phyloP scores from a whole-genome alignment of 2,329 filamentous ascomycete species.

The Seiridium unicorne region DNA sequence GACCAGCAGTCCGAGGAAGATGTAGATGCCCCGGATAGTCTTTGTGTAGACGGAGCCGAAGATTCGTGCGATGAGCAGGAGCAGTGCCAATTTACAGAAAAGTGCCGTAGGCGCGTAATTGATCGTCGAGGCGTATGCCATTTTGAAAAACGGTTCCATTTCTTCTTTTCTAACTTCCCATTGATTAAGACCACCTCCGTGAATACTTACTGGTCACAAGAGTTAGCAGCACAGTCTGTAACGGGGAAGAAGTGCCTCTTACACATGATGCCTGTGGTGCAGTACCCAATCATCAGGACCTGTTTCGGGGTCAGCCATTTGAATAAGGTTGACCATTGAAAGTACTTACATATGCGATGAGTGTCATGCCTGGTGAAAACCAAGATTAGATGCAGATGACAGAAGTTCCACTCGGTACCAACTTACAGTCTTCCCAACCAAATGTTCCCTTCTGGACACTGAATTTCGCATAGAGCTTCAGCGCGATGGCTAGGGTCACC shows the following conservation, averaged over 20 bases:
- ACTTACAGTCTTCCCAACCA: constrained; percentile 26
- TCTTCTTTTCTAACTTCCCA: constrained; percentile 28
- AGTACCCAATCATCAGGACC: constrained; percentile 24
- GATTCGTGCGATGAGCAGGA: constrained; percentile 40
- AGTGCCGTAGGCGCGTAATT: constrained; percentile 44
- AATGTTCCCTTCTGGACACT: constrained; percentile 14
- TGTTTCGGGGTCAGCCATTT: no score
- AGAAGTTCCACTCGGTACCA: no score
- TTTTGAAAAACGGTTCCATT: constrained; percentile 32
- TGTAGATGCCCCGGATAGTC: constrained; percentile 34
- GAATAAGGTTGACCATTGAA: no score
- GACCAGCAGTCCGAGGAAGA: constrained; percentile 34
- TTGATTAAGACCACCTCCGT: constrained; percentile 34
- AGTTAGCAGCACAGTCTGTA: not conserved
- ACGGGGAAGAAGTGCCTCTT: not conserved
- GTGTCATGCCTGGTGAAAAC: not conserved
- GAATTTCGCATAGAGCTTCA: constrained; percentile 23
- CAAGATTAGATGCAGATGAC: not conserved
- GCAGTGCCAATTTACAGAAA: constrained; percentile 40
- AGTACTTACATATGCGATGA: not conserved
- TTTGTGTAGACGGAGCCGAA: constrained; percentile 38
- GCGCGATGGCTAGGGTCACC: constrained; percentile 21
- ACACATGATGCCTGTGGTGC: constrained; percentile 21
- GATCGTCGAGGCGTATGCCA: constrained; percentile 40
- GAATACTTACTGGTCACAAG: constrained; percentile 16